phyloP scores from a whole-genome alignment of 345 rosid genomes.

The Alliaria petiolata region DNA sequence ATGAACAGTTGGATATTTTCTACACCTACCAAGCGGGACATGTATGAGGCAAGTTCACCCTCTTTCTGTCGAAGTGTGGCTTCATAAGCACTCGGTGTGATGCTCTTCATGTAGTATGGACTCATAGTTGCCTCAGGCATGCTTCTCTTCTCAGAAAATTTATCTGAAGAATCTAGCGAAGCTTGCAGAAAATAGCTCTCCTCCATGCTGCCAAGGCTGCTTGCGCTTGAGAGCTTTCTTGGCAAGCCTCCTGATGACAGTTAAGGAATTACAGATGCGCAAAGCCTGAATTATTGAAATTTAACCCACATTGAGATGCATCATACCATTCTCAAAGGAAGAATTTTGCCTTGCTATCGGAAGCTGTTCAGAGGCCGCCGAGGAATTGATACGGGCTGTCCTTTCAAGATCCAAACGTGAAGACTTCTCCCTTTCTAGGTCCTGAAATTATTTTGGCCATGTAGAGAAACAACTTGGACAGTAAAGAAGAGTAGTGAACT shows the following conservation, averaged over 20 bases:
- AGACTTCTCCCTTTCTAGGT: constrained; percentile 83
- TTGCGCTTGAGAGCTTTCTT: constrained; percentile 76
- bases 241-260: constrained; percentile 54
- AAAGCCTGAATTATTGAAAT: background rate
- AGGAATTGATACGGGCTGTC: constrained; percentile 48
- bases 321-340: constrained; percentile 67
- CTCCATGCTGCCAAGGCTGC: constrained; percentile 95
- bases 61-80: constrained; percentile 97
- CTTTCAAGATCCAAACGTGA: constrained; percentile 85
- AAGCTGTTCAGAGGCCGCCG: constrained; percentile 54
- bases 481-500: background rate
- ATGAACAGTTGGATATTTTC: background rate
- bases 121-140: constrained; percentile 58
- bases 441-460: constrained; percentile 42
- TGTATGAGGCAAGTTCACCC: constrained; percentile 96
- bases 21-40: constrained; percentile 86
- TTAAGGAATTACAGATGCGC: constrained; percentile 8
- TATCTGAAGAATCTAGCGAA: constrained; percentile 84
- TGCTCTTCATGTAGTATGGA: constrained; percentile 89
- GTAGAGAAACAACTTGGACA: background rate
- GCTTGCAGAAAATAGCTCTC: constrained; percentile 96
- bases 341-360: constrained; percentile 55
- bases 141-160: constrained; percentile 68
- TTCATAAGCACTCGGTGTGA: constrained; percentile 92
- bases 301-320: constrained; percentile 6